Conservation (phyloP, 805 yeast species). For the Sugiyamaella qingdaonensis region DNA sequence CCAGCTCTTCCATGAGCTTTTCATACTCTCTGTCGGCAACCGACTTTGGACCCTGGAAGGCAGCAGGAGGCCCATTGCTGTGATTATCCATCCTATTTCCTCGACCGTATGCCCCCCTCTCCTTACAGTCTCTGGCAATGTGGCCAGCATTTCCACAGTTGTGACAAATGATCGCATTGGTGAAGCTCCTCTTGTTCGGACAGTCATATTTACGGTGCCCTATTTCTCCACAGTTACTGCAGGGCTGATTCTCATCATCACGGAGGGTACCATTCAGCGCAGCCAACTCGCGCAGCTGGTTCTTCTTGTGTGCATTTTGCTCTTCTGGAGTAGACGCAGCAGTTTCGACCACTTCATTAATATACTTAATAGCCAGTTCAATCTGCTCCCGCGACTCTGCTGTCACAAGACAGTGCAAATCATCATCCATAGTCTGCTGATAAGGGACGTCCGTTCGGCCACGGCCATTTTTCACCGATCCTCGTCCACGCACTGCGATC, state of each 20-base stretch:
- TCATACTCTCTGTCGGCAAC: conserved; percentile 47
- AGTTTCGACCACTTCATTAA: conserved; percentile 70
- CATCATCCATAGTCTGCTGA: conserved; percentile 65
- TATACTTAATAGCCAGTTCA: conserved; percentile 65
- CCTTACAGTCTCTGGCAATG: conserved; percentile 79
- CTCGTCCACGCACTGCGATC: conserved; percentile 89
- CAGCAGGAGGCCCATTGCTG: neutral
- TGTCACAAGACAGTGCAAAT: conserved; percentile 80
- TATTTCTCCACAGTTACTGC: conserved; percentile 59
- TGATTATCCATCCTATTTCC: conserved; percentile 3
- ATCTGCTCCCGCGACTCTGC: conserved; percentile 78
- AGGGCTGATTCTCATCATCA: conserved; percentile 64
- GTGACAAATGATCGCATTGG: conserved; percentile 60
- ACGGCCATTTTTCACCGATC: conserved; percentile 92
- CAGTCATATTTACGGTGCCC: conserved; percentile 67
- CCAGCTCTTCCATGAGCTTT: conserved; percentile 47
- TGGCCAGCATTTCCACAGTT: conserved; percentile 84
- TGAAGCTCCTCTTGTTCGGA: conserved; percentile 49
- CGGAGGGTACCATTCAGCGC: conserved; percentile 90
- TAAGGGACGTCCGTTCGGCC: conserved; percentile 43
- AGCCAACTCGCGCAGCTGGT: conserved; percentile 88
- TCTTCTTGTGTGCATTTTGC: conserved; percentile 84
- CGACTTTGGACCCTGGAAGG: conserved; percentile 7
- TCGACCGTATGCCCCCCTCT: conserved; percentile 24
- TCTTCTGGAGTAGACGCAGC: conserved; percentile 91